These are phyloP conservation scores for Ustilaginoidea virens DNA, from an alignment of 2,329 filamentous ascomycete species.

Conservation along the genomic window DNA sequence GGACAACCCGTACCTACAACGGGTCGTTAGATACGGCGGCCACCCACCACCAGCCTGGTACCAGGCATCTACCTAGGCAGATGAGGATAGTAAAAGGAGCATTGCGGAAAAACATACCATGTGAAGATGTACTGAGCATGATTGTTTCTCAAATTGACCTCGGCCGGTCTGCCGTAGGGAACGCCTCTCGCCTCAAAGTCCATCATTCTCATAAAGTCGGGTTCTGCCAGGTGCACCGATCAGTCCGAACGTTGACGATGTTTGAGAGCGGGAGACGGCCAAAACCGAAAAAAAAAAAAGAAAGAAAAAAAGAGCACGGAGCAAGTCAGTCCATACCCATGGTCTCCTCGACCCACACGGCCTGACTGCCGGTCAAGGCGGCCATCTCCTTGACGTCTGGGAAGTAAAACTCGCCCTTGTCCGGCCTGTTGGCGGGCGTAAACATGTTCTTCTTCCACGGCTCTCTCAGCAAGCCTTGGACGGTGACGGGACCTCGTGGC, in stretches of 20 bases:
- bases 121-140: constrained; percentile 98
- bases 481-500: constrained; percentile 53
- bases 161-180: constrained; percentile 73
- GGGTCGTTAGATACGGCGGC: constrained; percentile 2
- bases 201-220: constrained; percentile 61
- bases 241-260: not conserved
- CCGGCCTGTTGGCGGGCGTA: constrained; percentile 77
- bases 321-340: constrained; percentile 45
- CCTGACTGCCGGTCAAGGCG: constrained; percentile 59
- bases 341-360: constrained; percentile 91
- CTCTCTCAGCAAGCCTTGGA: constrained; percentile 74
- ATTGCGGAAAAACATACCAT: constrained; percentile 49
- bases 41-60: no score
- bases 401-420: constrained; percentile 82
- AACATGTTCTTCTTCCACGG: constrained; percentile 98
- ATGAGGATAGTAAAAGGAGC: not conserved
- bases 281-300: not conserved
- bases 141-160: constrained; percentile 91
- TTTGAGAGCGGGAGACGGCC: not conserved
- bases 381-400: constrained; percentile 93
- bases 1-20: constrained; percentile 78
- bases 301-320: not conserved
- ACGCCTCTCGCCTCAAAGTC: constrained; percentile 68
- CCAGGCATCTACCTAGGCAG: no score
- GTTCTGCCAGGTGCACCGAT: constrained; percentile 34